Evolutionary conservation across 805 yeast genomes (phyloP).

Genomic region (Wickerhamiella brachini): DNA sequence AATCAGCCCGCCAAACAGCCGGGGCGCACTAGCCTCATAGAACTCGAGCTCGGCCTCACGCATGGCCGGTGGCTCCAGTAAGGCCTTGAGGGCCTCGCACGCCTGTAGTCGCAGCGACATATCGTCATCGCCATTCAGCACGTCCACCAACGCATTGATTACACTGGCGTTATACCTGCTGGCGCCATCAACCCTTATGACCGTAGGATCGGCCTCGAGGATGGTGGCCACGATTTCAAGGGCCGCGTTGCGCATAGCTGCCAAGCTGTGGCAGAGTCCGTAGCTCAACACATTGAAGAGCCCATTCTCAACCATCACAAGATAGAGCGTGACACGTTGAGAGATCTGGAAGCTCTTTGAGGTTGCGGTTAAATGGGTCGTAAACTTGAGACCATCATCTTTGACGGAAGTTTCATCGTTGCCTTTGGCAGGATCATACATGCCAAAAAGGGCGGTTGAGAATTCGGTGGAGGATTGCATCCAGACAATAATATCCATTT

Average conservation of each 20-base stretch:
- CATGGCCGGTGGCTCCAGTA: constrained; percentile 34
- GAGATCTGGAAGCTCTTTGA: constrained; percentile 51
- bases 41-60: constrained; percentile 26
- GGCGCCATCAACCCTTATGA: constrained; percentile 26
- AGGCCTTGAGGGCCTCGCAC: constrained; percentile 62
- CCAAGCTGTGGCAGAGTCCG: constrained; percentile 44
- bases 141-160: constrained; percentile 32
- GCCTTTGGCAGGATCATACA: constrained; percentile 30
- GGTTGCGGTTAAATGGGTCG: constrained; percentile 67
- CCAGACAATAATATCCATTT: constrained; percentile 48
- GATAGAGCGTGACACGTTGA: constrained; percentile 54
- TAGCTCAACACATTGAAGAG: constrained; percentile 55
- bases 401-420: constrained; percentile 3
- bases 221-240: constrained; percentile 69
- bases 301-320: constrained; percentile 50
- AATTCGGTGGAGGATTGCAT: constrained; percentile 40
- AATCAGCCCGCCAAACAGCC: constrained; percentile 37
- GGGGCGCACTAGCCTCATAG: constrained; percentile 48
- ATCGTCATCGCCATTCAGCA: constrained; percentile 48
- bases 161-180: constrained; percentile 6
- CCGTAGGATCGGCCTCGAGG: constrained; percentile 67
- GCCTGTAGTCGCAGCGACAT: constrained; percentile 71
- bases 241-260: constrained; percentile 48
- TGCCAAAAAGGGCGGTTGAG: constrained; percentile 41
- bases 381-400: constrained; percentile 54